Evolutionary conservation across 805 yeast genomes (phyloP).

Genomic region (Myxozyma vanderwaltii): DNA sequence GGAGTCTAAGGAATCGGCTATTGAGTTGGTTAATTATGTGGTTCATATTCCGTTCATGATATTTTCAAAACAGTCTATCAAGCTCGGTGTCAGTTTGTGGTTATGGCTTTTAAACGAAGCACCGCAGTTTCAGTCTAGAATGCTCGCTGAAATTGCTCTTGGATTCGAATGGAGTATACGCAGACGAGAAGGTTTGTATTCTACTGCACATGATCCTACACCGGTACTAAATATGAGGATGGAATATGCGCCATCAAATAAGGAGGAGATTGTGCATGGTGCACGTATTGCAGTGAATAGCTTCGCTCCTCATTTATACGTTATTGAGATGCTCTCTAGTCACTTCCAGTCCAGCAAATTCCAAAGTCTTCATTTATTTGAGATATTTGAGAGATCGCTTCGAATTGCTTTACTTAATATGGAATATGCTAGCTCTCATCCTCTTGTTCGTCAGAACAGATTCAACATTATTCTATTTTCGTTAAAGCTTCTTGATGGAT

Average conservation of each 20-base stretch:
- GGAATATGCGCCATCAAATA: slow-evolving; percentile 89
- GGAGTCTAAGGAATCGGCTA: slow-evolving; percentile 20
- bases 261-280: slow-evolving; percentile 54
- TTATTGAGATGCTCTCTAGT: slow-evolving; percentile 69
- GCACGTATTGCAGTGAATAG: slow-evolving; percentile 53
- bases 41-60: slow-evolving; percentile 64
- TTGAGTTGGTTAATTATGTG: slow-evolving; percentile 49
- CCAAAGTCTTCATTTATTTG: slow-evolving; percentile 69
- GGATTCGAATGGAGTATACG: slow-evolving; percentile 70
- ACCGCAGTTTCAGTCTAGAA: slow-evolving; percentile 56
- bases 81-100: slow-evolving; percentile 77
- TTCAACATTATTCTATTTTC: slow-evolving; percentile 74
- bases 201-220: slow-evolving; percentile 42
- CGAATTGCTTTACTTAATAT: slow-evolving; percentile 53
- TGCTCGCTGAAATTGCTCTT: slow-evolving; percentile 68
- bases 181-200: slow-evolving; percentile 64
- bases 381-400: slow-evolving; percentile 64
- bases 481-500: slow-evolving; percentile 62
- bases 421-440: slow-evolving; percentile 71
- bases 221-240: slow-evolving; percentile 67
- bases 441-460: slow-evolving; percentile 73
- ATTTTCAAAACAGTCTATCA: slow-evolving; percentile 62
- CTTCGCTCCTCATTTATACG: slow-evolving; percentile 66
- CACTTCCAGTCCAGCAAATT: slow-evolving; percentile 77
- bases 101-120: slow-evolving; percentile 70